Base-by-base conservation (phyloP, 495 filamentous ascomycete species). In the Lasiosphaeris hirsuta region DNA sequence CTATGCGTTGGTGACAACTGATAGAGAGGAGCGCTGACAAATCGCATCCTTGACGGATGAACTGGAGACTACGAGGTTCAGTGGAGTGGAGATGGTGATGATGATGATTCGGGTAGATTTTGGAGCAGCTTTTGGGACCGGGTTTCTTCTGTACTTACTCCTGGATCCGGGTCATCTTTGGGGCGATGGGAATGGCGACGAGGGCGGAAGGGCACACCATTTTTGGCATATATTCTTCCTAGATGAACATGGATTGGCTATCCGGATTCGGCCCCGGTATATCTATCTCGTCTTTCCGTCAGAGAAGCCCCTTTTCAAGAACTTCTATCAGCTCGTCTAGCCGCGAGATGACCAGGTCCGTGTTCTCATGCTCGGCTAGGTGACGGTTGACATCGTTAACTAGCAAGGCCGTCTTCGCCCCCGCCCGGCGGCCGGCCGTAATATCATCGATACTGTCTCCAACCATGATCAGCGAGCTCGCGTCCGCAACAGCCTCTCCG, bases 371-470 rank as follows among this genome's bases (percentile, higher is more conserved):
- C 30, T 83, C 76, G 19, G 80, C 83, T 45, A 97, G 68, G 60
- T 89, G 83, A 45, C 67, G 73, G 68, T 97, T 97, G 19, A 79
- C 85, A 44, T 91, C 86, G 68, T 94, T 96, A 10, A 87, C 78
- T 41, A 98, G 79, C 67, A 98, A 70, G 47, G 96, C 91, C 5
- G 94, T 97, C 19, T 90, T 90, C 8, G 92, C 89, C 4, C 93
- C 93, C 9, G 94, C 94, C 43, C 76, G 77, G 60, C 86, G 81
- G 0, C 94, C 94, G 7, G 94, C 89, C 17, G 88, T 90, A 83
- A 98, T 92, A 69, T 98, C 94, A 66, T 98, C 94, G 51, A 95
- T 82, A 51, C 86, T 91, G 66, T 98, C 93, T 7, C 93, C 93
- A 10, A 92, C 84, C 85, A 80, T 88, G 36, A 77, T 77, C 11